Conservation (phyloP, 1,139 yeast species). For the Protomyces inundatus region DNA sequence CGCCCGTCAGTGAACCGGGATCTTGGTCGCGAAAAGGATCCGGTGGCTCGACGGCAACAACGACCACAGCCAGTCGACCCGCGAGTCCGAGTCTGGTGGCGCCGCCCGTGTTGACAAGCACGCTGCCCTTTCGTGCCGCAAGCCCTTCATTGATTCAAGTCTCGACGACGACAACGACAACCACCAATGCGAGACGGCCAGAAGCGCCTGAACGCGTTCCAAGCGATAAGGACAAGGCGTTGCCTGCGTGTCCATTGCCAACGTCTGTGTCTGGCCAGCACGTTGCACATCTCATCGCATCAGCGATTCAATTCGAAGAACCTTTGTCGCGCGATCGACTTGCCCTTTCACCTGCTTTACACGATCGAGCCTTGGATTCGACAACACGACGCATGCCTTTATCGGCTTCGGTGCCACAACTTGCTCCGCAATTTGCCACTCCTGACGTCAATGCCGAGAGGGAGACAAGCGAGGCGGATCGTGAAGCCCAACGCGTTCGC, state of each 20-base stretch:
- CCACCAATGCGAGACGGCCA: too few relatives aligned
- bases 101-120: too few relatives aligned
- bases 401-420: not conserved
- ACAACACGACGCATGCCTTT: not conserved
- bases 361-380: not conserved
- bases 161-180: too few relatives aligned
- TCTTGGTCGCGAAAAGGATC: not conserved
- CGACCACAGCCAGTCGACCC: too few relatives aligned
- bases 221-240: not conserved
- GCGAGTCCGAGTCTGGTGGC: too few relatives aligned
- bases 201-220: not conserved
- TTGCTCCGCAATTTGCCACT: not conserved
- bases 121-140: too few relatives aligned
- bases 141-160: too few relatives aligned
- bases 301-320: not conserved
- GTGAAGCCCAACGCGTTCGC: not conserved
- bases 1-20: not conserved
- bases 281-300: not conserved
- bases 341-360: not conserved
- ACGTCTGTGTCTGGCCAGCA: not conserved
- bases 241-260: not conserved
- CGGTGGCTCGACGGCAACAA: not conserved
- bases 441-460: too few relatives aligned
- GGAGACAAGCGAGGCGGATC: too few relatives aligned
- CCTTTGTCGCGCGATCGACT: not conserved